phyloP scores from a whole-genome alignment of 192 early-diverging fungal genomes.

The Lunasporangiospora selenospora region DNA sequence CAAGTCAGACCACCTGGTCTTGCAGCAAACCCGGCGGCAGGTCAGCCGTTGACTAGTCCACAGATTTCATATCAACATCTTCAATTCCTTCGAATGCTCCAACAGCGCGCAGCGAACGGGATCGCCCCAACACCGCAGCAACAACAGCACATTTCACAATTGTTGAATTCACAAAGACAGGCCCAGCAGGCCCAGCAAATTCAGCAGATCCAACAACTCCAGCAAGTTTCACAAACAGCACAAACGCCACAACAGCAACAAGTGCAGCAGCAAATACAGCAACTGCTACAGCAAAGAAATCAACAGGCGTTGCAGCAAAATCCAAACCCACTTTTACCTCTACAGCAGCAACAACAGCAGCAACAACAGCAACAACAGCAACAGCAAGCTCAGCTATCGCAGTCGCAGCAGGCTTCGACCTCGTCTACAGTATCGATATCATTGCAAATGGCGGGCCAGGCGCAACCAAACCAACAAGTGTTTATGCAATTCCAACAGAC shows the following conservation, averaged over 20 bases:
- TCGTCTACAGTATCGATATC: slow-evolving; percentile 8
- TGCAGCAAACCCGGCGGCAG: background rate
- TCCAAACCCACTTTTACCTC: slow-evolving; percentile 13
- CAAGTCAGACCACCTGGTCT: background rate
- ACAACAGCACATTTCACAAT: slow-evolving; percentile 11
- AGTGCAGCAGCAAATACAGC: slow-evolving; percentile 14
- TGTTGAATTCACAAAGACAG: background rate
- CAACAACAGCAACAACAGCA: slow-evolving; percentile 29
- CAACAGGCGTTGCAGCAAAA: slow-evolving; percentile 43
- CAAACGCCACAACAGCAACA: background rate
- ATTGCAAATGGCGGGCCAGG: background rate
- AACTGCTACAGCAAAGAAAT: slow-evolving; percentile 15
- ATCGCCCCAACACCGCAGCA: slow-evolving; percentile 14
- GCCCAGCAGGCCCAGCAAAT: slow-evolving; percentile 5
- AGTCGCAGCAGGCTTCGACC: background rate
- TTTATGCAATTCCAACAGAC: background rate
- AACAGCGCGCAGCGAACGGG: background rate
- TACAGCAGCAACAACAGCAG: slow-evolving; percentile 20
- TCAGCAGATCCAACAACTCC: background rate
- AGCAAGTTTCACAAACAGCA: background rate
- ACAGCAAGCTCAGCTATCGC: slow-evolving; percentile 3
- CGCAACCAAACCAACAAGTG: background rate
- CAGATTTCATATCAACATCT: slow-evolving; percentile 8
- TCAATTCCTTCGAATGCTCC: slow-evolving; percentile 11
- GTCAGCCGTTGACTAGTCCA: background rate